Conservation (phyloP, 495 filamentous ascomycete genomes). For the Podospora pseudoanserina region DNA sequence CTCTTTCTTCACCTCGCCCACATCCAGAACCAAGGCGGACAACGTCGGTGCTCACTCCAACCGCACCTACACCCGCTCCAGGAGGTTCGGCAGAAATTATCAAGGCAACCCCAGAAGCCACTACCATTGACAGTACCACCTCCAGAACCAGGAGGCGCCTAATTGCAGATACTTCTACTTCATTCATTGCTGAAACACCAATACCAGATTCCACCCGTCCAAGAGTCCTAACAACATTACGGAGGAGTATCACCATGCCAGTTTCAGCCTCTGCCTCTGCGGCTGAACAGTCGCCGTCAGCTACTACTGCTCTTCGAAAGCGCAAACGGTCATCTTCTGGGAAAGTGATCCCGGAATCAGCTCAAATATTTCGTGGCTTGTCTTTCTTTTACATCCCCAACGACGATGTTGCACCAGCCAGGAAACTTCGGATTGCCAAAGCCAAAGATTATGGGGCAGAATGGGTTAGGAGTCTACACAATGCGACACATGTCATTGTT, state of each 20-base stretch:
- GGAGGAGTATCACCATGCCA: slow-evolving; percentile 27
- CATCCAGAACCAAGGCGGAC: slow-evolving; percentile 12
- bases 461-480: slow-evolving; percentile 35
- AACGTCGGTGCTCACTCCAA: slow-evolving; percentile 21
- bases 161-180: slow-evolving; percentile 6
- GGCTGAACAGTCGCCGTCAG: slow-evolving; percentile 24
- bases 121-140: neutral
- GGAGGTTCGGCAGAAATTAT: slow-evolving; percentile 13
- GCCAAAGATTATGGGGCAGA: slow-evolving; percentile 71
- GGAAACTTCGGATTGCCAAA: slow-evolving; percentile 68
- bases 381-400: slow-evolving; percentile 80
- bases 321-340: slow-evolving; percentile 43
- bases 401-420: slow-evolving; percentile 61
- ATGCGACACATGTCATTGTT: slow-evolving; percentile 71
- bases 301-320: slow-evolving; percentile 38
- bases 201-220: slow-evolving; percentile 18
- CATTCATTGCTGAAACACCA: slow-evolving; percentile 28
- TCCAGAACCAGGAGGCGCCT: neutral
- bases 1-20: neutral
- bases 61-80: neutral
- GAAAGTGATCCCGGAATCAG: slow-evolving; percentile 51
- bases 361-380: slow-evolving; percentile 63
- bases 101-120: slow-evolving; percentile 22
- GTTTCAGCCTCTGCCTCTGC: slow-evolving; percentile 3
- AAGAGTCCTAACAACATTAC: slow-evolving; percentile 11